phyloP scores from a whole-genome alignment of 1,284 basidiomycete species.

The Anthracocystis walkeri region DNA sequence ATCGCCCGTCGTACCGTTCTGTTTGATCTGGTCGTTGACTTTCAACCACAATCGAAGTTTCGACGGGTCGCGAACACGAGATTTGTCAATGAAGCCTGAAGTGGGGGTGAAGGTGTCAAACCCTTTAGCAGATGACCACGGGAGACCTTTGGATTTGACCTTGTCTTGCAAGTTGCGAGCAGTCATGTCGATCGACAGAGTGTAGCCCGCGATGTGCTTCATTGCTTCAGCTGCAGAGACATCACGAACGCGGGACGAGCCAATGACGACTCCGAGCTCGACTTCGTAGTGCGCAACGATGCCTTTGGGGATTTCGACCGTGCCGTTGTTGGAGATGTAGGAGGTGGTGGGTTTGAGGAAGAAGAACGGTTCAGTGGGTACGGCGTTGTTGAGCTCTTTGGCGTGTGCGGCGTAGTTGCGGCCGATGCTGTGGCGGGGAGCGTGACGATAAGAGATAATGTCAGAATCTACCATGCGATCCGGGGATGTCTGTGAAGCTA shows the following conservation, averaged over 20 bases:
- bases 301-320: conserved; percentile 87
- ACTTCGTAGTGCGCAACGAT: conserved; percentile 93
- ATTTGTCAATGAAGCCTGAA: conserved; percentile 81
- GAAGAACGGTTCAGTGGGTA: conserved; percentile 96
- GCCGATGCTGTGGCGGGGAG: conserved; percentile 56
- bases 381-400: conserved; percentile 89
- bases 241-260: conserved; percentile 80
- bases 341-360: conserved; percentile 96
- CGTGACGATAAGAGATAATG: not conserved
- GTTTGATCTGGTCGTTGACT: conserved; percentile 86
- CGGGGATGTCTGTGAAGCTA: not conserved
- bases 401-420: conserved; percentile 79
- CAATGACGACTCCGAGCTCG: conserved; percentile 95
- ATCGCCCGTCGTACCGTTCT: conserved; percentile 84
- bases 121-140: conserved; percentile 92
- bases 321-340: conserved; percentile 80
- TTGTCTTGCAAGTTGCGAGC: conserved; percentile 93
- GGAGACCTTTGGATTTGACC: conserved; percentile 90
- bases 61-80: conserved; percentile 78
- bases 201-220: conserved; percentile 89
- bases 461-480: not conserved
- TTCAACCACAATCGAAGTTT: conserved; percentile 82
- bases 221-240: conserved; percentile 80
- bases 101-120: conserved; percentile 90
- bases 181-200: conserved; percentile 93